Evolutionary conservation across 2,329 filamentous ascomycete species (phyloP).

Genomic region (Trichoderma sp.): DNA sequence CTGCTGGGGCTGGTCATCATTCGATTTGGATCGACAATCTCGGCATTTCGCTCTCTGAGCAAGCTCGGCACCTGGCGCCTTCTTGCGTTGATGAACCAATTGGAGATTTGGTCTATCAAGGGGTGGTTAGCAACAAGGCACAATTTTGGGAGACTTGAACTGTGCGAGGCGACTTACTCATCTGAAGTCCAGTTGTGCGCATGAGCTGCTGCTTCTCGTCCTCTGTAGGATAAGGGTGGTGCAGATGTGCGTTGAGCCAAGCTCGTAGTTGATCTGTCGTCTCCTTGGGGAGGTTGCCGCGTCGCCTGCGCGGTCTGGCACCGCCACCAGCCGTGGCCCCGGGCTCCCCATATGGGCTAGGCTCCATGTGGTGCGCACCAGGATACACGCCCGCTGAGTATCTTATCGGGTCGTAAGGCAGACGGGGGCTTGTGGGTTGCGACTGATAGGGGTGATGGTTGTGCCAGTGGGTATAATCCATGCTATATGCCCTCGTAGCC

Average conservation of each 20-base stretch:
- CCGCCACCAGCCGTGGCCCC: conserved; percentile 49
- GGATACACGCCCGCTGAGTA: conserved; percentile 48
- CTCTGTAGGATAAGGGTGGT: conserved; percentile 84
- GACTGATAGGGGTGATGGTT: conserved; percentile 46
- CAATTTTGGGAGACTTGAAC: background rate
- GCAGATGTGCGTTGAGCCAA: conserved; percentile 78
- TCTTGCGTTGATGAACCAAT: conserved; percentile 80
- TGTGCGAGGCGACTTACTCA: conserved; percentile 59
- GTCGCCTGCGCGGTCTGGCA: conserved; percentile 60
- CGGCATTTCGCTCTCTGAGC: conserved; percentile 55
- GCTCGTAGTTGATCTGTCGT: conserved; percentile 78
- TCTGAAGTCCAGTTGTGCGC: conserved; percentile 72
- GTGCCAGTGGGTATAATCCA: conserved; percentile 38
- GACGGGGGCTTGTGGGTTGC: conserved; percentile 48
- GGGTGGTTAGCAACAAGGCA: conserved; percentile 28
- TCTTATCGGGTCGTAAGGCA: conserved; percentile 48
- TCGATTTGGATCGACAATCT: conserved; percentile 50
- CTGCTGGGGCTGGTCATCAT: background rate
- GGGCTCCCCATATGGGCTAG: conserved; percentile 47
- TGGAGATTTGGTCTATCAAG: conserved; percentile 66
- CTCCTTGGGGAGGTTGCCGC: conserved; percentile 88
- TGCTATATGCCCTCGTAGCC: too few species aligned
- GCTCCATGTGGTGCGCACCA: conserved; percentile 47
- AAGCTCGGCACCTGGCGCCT: conserved; percentile 65
- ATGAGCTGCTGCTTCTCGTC: conserved; percentile 85